phyloP scores from a whole-genome alignment of 2,329 filamentous ascomycete genomes.

The Fusarium austroafricanum region DNA sequence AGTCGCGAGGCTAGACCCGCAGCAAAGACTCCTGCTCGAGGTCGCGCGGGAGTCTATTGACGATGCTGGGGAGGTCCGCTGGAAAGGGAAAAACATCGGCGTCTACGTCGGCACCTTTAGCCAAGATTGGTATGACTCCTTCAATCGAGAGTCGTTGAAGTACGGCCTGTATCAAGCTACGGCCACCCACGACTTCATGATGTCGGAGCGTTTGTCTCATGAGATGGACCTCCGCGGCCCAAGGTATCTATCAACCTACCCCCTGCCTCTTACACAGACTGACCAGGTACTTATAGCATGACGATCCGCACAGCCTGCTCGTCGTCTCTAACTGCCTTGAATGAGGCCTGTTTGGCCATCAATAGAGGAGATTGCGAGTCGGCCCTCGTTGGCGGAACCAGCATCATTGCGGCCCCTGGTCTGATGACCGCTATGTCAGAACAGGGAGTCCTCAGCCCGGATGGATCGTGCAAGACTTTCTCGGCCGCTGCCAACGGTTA shows the following conservation, averaged over 20 bases:
- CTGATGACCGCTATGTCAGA: background rate
- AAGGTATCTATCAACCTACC: background rate
- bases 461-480: no score
- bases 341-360: background rate
- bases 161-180: background rate
- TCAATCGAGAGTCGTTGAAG: background rate
- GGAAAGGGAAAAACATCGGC: background rate
- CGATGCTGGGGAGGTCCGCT: background rate
- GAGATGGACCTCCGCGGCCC: background rate
- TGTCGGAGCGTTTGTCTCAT: background rate
- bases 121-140: background rate
- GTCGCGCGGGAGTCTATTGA: background rate
- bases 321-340: background rate
- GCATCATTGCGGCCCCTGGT: background rate
- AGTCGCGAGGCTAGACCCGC: background rate
- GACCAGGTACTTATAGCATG: background rate
- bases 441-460: no score
- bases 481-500: no score
- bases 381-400: background rate
- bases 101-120: background rate
- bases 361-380: background rate
- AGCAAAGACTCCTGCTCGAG: background rate
- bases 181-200: background rate
- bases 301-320: background rate
- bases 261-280: no score